Evolutionary conservation across 2,329 filamentous ascomycete genomes (phyloP).

Genomic region (Aspergillus quadricinctus): DNA sequence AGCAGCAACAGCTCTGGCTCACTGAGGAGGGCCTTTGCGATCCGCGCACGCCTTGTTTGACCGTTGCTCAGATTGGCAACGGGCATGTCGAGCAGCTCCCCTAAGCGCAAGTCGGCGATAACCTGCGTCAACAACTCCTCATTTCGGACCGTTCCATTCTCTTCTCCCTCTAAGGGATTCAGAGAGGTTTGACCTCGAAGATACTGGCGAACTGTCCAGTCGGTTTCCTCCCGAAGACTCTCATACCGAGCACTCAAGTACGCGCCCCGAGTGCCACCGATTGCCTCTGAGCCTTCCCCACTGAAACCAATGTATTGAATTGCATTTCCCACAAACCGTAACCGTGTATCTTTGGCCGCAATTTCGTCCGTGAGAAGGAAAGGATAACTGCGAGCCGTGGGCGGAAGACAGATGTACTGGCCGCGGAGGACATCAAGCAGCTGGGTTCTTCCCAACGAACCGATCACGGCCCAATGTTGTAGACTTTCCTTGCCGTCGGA

Average conservation of each 20-base stretch:
- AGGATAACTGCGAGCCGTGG: slow-evolving; percentile 71
- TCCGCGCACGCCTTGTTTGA: slow-evolving; percentile 79
- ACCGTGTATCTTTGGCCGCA: slow-evolving; percentile 43
- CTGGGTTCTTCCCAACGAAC: slow-evolving; percentile 74
- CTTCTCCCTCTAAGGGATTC: slow-evolving; percentile 61
- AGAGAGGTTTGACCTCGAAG: slow-evolving; percentile 76
- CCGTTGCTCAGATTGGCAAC: slow-evolving; percentile 91
- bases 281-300: slow-evolving; percentile 57
- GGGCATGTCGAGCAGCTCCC: slow-evolving; percentile 68
- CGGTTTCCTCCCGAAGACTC: slow-evolving; percentile 76
- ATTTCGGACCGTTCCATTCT: slow-evolving; percentile 49
- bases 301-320: slow-evolving; percentile 92
- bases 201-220: slow-evolving; percentile 80
- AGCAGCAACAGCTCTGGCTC: slow-evolving; percentile 77
- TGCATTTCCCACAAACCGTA: slow-evolving; percentile 60
- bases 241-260: slow-evolving; percentile 91
- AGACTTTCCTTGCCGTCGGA: slow-evolving; percentile 18
- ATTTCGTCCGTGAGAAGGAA: slow-evolving; percentile 65
- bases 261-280: slow-evolving; percentile 55
- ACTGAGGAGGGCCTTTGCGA: slow-evolving; percentile 77
- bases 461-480: slow-evolving; percentile 79
- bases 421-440: slow-evolving; percentile 77
- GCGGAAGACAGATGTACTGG: slow-evolving; percentile 69
- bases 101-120: slow-evolving; percentile 64
- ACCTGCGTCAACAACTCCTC: slow-evolving; percentile 56